These are phyloP conservation scores for Cymbidium sinense DNA, from an alignment of 106 monocot genomes.

Conservation along the genomic window DNA sequence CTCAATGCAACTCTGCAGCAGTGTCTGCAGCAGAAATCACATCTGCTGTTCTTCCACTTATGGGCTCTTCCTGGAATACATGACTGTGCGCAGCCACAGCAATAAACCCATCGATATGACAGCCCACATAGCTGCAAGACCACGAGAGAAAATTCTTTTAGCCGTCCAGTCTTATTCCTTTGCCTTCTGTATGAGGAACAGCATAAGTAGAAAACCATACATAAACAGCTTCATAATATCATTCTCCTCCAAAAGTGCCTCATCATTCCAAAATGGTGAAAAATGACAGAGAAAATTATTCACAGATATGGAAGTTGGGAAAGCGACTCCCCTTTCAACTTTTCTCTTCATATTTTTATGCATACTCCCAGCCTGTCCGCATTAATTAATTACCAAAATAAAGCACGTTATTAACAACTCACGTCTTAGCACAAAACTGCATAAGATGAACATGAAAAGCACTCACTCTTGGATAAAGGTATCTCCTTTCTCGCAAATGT, in stretches of 20 bases:
- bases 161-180: not conserved
- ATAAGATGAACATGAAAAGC: not conserved
- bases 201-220: too few species aligned
- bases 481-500: constrained; percentile 24
- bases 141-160: not conserved
- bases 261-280: constrained; percentile 71
- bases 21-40: constrained; percentile 66
- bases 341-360: constrained; percentile 97
- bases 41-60: constrained; percentile 62
- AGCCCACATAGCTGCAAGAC: constrained; percentile 55
- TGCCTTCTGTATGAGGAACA: too few species aligned
- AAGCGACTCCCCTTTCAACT: constrained; percentile 87
- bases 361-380: constrained; percentile 82
- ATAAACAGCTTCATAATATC: constrained; percentile 75
- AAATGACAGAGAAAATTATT: constrained; percentile 87
- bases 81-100: constrained; percentile 59
- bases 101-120: constrained; percentile 77
- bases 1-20: constrained; percentile 69
- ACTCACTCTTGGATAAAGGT: constrained; percentile 53
- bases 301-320: constrained; percentile 87
- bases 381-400: not conserved
- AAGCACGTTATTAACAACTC: not conserved
- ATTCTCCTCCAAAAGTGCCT: constrained; percentile 60
- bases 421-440: not conserved
- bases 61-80: constrained; percentile 40